Evolutionary conservation across 2,329 filamentous ascomycete species (phyloP).

Genomic region (Calonectria pteridis): DNA sequence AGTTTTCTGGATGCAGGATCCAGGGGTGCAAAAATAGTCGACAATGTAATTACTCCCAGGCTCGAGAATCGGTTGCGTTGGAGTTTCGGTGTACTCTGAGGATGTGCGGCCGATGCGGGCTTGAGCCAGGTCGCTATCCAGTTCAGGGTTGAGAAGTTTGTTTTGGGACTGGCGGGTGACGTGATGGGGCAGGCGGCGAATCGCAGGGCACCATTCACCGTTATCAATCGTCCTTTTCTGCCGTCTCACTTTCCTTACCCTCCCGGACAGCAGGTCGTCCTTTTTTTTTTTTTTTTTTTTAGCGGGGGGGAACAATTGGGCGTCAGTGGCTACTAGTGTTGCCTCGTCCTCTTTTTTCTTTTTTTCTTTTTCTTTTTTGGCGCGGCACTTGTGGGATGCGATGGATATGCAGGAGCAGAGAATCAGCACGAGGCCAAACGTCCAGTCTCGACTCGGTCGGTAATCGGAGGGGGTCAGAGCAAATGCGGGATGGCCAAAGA

Average conservation of each 20-base stretch:
- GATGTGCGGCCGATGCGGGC: not conserved
- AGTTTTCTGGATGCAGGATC: not conserved
- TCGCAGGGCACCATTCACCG: constrained; percentile 22
- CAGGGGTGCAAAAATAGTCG: not conserved
- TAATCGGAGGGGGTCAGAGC: constrained; percentile 16
- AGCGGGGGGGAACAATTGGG: constrained; percentile 32
- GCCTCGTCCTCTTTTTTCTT: not conserved
- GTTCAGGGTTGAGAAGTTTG: constrained; percentile 9
- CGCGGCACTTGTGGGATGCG: constrained; percentile 16
- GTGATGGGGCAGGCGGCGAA: constrained; percentile 36
- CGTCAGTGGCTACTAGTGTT: not conserved
- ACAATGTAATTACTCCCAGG: not conserved
- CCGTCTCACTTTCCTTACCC: constrained; percentile 24
- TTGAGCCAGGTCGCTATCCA: constrained; percentile 4
- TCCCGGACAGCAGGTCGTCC: constrained; percentile 11
- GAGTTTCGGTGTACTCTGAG: not conserved
- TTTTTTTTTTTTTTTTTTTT: constrained; percentile 26
- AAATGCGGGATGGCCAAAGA: constrained; percentile 3
- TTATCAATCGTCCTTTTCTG: constrained; percentile 39
- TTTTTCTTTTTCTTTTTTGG: constrained; percentile 11
- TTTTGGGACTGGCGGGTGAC: constrained; percentile 30
- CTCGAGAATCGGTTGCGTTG: not conserved
- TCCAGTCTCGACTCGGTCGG: constrained; percentile 18
- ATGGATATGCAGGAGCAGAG: constrained; percentile 15
- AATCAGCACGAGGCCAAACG: constrained; percentile 10